These are phyloP conservation scores for Pyricularia pennisetigena DNA, from an alignment of 2,329 filamentous ascomycete genomes.

Conservation along the genomic window DNA sequence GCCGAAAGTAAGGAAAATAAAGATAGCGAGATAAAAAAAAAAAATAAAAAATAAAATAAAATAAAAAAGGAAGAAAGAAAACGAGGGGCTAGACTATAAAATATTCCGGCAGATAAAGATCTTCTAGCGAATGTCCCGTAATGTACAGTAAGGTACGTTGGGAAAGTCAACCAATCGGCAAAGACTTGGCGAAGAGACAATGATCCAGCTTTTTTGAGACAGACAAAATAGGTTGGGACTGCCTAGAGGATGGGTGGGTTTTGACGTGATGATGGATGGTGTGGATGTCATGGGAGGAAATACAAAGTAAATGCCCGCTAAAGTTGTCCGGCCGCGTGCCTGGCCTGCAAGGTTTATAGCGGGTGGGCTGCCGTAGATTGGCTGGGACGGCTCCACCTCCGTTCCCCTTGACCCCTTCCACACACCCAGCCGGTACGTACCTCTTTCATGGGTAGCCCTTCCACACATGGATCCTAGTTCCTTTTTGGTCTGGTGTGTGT, in stretches of 20 bases:
- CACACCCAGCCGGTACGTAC: neutral
- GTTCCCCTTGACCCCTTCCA: slow-evolving; percentile 1
- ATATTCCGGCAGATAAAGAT: neutral
- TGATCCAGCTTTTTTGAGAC: neutral
- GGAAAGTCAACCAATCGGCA: neutral
- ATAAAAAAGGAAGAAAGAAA: neutral
- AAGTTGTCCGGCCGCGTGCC: neutral
- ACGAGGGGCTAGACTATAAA: neutral
- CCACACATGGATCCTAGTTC: neutral
- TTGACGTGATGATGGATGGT: slow-evolving; percentile 1
- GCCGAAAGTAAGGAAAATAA: too few relatives aligned
- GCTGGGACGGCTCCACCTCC: neutral
- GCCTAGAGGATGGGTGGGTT: neutral
- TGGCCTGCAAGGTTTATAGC: neutral
- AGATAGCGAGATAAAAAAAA: neutral
- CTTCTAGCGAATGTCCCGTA: neutral
- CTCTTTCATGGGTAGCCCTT: neutral
- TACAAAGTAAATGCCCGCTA: neutral
- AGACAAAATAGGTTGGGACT: neutral
- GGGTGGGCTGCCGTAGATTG: neutral
- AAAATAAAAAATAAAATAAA: neutral
- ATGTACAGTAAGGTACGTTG: neutral
- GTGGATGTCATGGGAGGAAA: neutral
- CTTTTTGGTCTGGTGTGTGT: neutral
- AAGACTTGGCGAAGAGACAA: neutral